These are phyloP conservation scores for Penicillium maclennaniae DNA, from an alignment of 495 filamentous ascomycete species.

Conservation along the genomic window DNA sequence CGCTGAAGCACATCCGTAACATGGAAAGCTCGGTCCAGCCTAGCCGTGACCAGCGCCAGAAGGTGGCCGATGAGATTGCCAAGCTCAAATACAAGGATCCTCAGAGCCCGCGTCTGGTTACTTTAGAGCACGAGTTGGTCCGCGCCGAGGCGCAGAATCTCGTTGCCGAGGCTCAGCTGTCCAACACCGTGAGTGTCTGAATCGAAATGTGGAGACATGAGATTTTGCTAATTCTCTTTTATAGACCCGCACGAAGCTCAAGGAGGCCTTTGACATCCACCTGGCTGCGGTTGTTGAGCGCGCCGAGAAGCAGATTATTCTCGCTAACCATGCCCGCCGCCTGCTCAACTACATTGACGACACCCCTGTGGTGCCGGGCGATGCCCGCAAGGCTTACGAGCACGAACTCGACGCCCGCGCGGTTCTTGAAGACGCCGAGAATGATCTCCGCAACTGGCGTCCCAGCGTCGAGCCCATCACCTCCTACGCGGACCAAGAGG, in stretches of 20 bases:
- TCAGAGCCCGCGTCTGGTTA: conserved; percentile 65
- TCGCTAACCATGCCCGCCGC: conserved; percentile 82
- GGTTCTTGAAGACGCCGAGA: conserved; percentile 90
- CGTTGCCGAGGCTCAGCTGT: conserved; percentile 95
- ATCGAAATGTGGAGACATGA: not conserved
- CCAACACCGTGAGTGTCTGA: conserved; percentile 65
- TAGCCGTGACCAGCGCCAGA: conserved; percentile 74
- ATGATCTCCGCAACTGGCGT: conserved; percentile 74
- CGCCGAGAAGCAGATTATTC: conserved; percentile 91
- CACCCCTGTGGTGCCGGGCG: conserved; percentile 82
- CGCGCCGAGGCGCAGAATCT: conserved; percentile 91
- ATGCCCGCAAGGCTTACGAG: conserved; percentile 63
- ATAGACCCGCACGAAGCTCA: conserved; percentile 86
- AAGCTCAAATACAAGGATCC: conserved; percentile 89
- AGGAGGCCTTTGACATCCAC: conserved; percentile 86
- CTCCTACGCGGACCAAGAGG: not conserved
- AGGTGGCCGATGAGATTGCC: conserved; percentile 85
- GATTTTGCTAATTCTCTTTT: conserved; percentile 6
- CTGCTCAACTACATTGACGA: conserved; percentile 89
- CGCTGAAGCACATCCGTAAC: conserved; percentile 87
- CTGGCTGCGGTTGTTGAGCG: conserved; percentile 87
- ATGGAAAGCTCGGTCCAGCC: conserved; percentile 93
- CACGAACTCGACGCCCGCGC: conserved; percentile 63
- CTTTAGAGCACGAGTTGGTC: conserved; percentile 92
- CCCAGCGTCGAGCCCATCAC: conserved; percentile 20